Base-by-base conservation (phyloP, 140 eudicot genomes). In the Bidens hawaiensis region DNA sequence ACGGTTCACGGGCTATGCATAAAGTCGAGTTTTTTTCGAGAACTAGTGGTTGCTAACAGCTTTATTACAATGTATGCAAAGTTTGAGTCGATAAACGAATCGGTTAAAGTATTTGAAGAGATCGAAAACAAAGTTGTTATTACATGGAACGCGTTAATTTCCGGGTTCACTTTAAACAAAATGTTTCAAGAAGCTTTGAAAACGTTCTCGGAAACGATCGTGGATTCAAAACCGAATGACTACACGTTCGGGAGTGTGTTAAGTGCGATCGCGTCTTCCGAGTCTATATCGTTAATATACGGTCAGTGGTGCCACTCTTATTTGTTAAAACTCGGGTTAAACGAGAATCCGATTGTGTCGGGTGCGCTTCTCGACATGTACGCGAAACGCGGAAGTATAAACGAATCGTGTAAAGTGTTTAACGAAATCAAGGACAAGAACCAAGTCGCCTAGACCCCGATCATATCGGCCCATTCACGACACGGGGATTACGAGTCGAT, bases 291-390 rank as follows among this genome's bases (percentile, higher is more conserved):
- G 28, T 45, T 93, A n/a, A 81, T 47, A 57, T 78, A 76, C 23
- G 99, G 99, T 31, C 89, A 93, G 79, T 22, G 80, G 73, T 78
- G 82, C 46, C 96, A 93, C 53, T 74, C 80, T 57, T 82, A 63
- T 65, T 25, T 93, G 8, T n/a, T 36, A 22, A 93, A 88, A 62
- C 83, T 82, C n/a, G 99, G 95, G 11, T 60, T 85, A 31, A 77
- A 85, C 64, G 33, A 43, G 0, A 60, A 85, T 23, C 87, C 95
- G 6, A 68, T 87, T 19, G 85, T 88, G 27, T 82, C 79, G 1
- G 83, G 83, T 22, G 89, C 96, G n/a, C 93, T 93, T 65, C 95
- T 93, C 28, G 99, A 93, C 72, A 93, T 93, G 99, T 93, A 93
- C 46, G 99, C 96, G 27, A 93, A 88, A 49, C 85, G 96, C 19